Evolutionary conservation across 441 rosid species (phyloP).

Genomic region (Gossypium gossypioides): DNA sequence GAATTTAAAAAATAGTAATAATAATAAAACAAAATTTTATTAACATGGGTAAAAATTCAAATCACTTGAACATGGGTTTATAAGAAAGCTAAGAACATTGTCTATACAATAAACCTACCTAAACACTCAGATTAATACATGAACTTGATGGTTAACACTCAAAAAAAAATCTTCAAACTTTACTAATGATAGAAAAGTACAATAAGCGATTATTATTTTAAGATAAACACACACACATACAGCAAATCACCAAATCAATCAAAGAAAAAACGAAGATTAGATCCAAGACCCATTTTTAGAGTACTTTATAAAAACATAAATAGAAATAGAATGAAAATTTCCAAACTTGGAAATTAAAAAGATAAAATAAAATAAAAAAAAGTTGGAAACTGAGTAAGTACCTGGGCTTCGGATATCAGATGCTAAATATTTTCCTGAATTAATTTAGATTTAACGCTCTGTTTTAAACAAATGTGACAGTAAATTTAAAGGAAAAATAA

Average conservation of each 20-base stretch:
- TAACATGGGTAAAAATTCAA: neutral
- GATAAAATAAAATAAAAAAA: neutral
- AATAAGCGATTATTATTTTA: too few species aligned
- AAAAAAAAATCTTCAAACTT: too few species aligned
- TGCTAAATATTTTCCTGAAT: conserved; percentile 7
- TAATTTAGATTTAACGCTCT: conserved; percentile 5
- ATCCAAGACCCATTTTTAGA: neutral
- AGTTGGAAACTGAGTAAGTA: neutral
- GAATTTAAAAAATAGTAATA: neutral
- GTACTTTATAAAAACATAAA: neutral
- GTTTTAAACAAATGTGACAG: neutral
- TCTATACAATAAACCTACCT: neutral
- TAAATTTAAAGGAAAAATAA: neutral
- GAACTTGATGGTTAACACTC: neutral
- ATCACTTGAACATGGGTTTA: neutral
- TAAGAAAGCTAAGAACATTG: neutral
- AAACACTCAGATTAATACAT: neutral
- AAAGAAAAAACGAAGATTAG: neutral
- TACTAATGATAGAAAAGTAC: too few species aligned
- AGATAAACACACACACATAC: neutral
- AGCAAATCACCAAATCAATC: neutral
- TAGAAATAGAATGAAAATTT: neutral
- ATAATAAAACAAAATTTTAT: neutral
- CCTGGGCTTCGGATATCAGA: conserved; percentile 10
- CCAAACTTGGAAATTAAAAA: neutral